These are phyloP conservation scores for Botryosphaeria dothidea DNA, from an alignment of 2,329 filamentous ascomycete genomes.

Conservation along the genomic window DNA sequence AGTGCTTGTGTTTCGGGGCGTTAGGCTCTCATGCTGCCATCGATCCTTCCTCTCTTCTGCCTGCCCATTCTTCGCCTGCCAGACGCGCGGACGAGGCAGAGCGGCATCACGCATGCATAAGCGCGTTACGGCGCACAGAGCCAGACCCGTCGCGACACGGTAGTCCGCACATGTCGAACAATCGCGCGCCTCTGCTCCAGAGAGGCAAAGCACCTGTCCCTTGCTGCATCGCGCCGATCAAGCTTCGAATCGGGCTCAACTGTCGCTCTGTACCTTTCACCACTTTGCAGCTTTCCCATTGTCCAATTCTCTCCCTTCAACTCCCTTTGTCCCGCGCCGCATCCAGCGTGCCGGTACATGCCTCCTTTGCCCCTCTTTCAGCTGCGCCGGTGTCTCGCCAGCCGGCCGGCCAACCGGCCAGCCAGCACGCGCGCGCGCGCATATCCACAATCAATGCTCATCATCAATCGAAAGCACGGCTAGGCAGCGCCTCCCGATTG, in stretches of 20 bases:
- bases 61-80: neutral
- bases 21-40: neutral
- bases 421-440: too few relatives aligned
- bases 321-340: neutral
- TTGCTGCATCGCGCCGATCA: neutral
- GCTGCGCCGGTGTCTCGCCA: neutral
- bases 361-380: neutral
- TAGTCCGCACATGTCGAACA: neutral
- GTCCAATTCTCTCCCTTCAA: neutral
- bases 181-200: neutral
- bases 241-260: neutral
- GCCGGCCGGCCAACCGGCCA: too few relatives aligned
- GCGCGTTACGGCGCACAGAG: neutral
- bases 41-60: neutral
- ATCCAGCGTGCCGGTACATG: neutral
- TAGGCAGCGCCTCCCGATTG: too few relatives aligned
- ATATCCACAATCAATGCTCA: too few relatives aligned
- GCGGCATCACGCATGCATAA: slow-evolving; percentile 14
- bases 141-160: neutral
- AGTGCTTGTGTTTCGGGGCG: neutral
- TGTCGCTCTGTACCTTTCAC: neutral
- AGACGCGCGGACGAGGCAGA: slow-evolving; percentile 4
- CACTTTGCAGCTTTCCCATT: neutral
- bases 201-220: too few relatives aligned
- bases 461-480: too few relatives aligned